Conservation (phyloP, 129 eudicot species). For the Flaveria brownii region DNA sequence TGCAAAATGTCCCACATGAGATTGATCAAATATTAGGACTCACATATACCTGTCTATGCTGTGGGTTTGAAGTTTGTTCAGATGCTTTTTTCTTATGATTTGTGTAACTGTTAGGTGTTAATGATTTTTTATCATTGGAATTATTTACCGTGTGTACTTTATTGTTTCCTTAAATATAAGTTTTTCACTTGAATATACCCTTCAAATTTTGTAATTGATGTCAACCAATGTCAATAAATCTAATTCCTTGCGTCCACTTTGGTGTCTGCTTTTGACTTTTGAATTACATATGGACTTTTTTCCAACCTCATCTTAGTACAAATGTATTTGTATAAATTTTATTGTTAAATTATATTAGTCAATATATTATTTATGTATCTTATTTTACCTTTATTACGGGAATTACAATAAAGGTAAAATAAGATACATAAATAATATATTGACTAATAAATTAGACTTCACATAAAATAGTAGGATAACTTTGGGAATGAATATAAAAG, state of each 20-base stretch:
- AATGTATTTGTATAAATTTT: background rate
- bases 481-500: background rate
- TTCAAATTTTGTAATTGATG: background rate
- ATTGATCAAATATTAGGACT: background rate
- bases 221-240: background rate
- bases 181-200: background rate
- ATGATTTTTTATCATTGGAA: background rate
- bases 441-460: conserved; percentile 1
- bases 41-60: background rate
- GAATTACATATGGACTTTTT: background rate
- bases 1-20: background rate
- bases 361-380: too few species aligned
- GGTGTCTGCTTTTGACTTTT: conserved; percentile 1
- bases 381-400: too few species aligned
- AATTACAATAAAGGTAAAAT: too few species aligned
- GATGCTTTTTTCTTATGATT: background rate
- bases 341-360: too few species aligned
- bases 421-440: too few species aligned
- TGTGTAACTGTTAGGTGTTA: background rate
- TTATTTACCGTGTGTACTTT: background rate
- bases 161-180: background rate
- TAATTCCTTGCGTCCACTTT: background rate
- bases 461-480: background rate
- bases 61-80: background rate
- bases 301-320: background rate